Conservation (phyloP, 1,284 basidiomycete genomes). For the Moniliella sp. region DNA sequence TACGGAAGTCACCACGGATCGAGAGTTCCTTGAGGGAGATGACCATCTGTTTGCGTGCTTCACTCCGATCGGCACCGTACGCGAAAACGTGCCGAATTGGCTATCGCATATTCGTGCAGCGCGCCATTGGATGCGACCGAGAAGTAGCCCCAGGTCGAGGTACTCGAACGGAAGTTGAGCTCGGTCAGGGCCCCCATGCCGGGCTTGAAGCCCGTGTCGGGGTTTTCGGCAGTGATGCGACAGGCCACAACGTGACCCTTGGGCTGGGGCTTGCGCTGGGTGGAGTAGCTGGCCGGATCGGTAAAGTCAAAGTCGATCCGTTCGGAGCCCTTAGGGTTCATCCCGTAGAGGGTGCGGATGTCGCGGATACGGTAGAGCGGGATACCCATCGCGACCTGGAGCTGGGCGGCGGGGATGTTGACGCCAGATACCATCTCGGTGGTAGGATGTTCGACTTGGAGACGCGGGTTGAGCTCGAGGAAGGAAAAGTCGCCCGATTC, state of each 20-base stretch:
- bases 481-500: conserved; percentile 85
- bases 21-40: conserved; percentile 92
- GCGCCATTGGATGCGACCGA: conserved; percentile 85
- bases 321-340: conserved; percentile 19
- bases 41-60: conserved; percentile 97
- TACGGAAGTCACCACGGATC: conserved; percentile 95
- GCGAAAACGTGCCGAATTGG: conserved; percentile 94
- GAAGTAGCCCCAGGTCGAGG: conserved; percentile 75
- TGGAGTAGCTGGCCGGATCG: conserved; percentile 60
- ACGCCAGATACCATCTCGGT: conserved; percentile 99
- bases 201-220: conserved; percentile 98
- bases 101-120: conserved; percentile 76
- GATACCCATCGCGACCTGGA: conserved; percentile 95
- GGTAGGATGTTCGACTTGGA: conserved; percentile 87
- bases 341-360: conserved; percentile 81
- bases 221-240: conserved; percentile 96
- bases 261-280: conserved; percentile 80
- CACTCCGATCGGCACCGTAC: conserved; percentile 82
- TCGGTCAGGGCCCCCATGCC: conserved; percentile 89
- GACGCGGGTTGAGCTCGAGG: conserved; percentile 94
- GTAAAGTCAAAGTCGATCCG: conserved; percentile 75
- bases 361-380: conserved; percentile 85
- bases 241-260: conserved; percentile 98
- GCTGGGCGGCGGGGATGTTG: conserved; percentile 87
- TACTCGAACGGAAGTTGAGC: conserved; percentile 96